Conservation (phyloP, 2,329 filamentous ascomycete species). For the Epichloe amarillans region DNA sequence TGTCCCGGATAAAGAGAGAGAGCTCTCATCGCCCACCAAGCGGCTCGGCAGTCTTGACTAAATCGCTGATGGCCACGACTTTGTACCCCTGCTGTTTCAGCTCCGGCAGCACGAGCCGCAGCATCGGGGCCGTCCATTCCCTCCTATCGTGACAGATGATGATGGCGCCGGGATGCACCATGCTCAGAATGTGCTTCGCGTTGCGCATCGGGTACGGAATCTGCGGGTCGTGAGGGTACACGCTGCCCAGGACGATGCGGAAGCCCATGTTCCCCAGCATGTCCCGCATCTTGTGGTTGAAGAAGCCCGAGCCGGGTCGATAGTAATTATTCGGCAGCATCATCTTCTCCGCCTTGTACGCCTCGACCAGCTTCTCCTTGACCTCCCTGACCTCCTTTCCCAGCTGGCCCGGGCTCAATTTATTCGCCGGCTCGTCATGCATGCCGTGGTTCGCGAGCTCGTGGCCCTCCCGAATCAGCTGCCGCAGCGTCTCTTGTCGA, state of each 20-base stretch:
- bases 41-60: slow-evolving; percentile 34
- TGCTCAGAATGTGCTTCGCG: slow-evolving; percentile 66
- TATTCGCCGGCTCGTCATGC: slow-evolving; percentile 65
- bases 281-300: slow-evolving; percentile 55
- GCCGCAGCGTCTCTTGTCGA: slow-evolving; percentile 38
- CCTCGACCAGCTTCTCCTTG: slow-evolving; percentile 42
- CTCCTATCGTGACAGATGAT: slow-evolving; percentile 79
- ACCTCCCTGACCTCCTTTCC: slow-evolving; percentile 51
- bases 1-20: background rate
- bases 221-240: slow-evolving; percentile 90
- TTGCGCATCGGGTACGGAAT: slow-evolving; percentile 57
- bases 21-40: slow-evolving; percentile 11
- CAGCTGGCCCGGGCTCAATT: slow-evolving; percentile 46
- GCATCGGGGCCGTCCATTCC: slow-evolving; percentile 72
- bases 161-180: slow-evolving; percentile 62
- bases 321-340: slow-evolving; percentile 52
- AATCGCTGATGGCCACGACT: slow-evolving; percentile 56
- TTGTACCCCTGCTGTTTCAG: slow-evolving; percentile 55
- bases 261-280: slow-evolving; percentile 50
- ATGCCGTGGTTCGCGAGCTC: slow-evolving; percentile 83
- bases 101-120: slow-evolving; percentile 58
- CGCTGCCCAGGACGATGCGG: slow-evolving; percentile 62
- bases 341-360: slow-evolving; percentile 35
- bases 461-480: slow-evolving; percentile 47
- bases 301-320: slow-evolving; percentile 74